These are phyloP conservation scores for Lojkania enalia DNA, from an alignment of 2,329 filamentous ascomycete genomes.

Conservation along the genomic window DNA sequence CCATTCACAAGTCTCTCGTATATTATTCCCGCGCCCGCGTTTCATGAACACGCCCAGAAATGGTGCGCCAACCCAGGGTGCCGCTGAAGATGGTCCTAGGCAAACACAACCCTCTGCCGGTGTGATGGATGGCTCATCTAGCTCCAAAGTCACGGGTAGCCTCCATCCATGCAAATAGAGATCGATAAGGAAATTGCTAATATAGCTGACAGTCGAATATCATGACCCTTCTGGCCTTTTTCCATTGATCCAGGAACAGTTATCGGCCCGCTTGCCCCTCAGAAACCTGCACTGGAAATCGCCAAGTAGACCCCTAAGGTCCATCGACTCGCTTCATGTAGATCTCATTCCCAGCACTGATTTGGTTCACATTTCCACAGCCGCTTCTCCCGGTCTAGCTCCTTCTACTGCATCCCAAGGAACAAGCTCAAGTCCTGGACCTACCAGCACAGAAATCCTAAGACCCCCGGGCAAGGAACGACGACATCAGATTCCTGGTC, in stretches of 20 bases:
- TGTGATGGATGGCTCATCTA: conserved; percentile 49
- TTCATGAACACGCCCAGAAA: conserved; percentile 44
- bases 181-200: conserved; percentile 19
- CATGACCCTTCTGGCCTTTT: conserved; percentile 91
- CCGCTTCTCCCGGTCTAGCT: conserved; percentile 28
- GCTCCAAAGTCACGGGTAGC: conserved; percentile 57
- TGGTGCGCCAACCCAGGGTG: conserved; percentile 43
- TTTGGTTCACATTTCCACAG: conserved; percentile 49
- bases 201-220: conserved; percentile 74
- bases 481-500: conserved; percentile 90
- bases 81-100: conserved; percentile 38
- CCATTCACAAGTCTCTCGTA: conserved; percentile 7
- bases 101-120: conserved; percentile 31
- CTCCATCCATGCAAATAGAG: background rate
- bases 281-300: conserved; percentile 97
- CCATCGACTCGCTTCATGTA: conserved; percentile 89
- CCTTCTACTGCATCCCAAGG: conserved; percentile 22
- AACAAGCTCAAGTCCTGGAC: conserved; percentile 16
- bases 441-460: conserved; percentile 31
- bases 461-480: conserved; percentile 55
- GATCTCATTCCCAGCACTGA: conserved; percentile 71
- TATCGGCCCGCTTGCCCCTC: conserved; percentile 79
- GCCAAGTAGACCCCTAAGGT: conserved; percentile 84
- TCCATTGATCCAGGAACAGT: conserved; percentile 74
- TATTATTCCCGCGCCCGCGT: conserved; percentile 17